Base-by-base conservation (phyloP, 169 alveolate species). In the Plasmodium blacklocki region DNA sequence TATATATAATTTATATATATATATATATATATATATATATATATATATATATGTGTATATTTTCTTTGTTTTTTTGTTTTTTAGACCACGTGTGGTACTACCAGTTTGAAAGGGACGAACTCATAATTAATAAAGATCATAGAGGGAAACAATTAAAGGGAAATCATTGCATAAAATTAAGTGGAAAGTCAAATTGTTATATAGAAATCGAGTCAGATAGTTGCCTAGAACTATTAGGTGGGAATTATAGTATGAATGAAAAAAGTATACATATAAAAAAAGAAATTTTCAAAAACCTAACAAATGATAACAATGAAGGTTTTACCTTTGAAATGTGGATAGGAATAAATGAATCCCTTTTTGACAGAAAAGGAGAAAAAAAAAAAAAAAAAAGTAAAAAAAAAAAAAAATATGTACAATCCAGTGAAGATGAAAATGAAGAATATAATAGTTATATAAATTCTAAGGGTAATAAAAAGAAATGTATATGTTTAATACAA, bases 251-350 rank as follows among this genome's bases (percentile, higher is more conserved):
- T 63, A 83, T 75, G 49, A 68, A 83, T 29, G 91, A 83, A 50
- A 50, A 71, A 15, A 49, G 85, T 23, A 68, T 83, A 45, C 43
- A 14, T 7, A 83, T 83, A 68, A 83, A 83, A 62, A 67, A 68
- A 32, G 91, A 83, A 29, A 83, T 83, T 32, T 14, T n/a, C 2
- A 67, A 83, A 49, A 54, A 56, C n/a, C 32, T 70, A 56, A 19
- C 49, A 23, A 58, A 43, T 19, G 91, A 83, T 19, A 62, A 67
- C 49, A 68, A 18, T 67, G 91, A 83, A 68, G 91, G 91, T 11
- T 83, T 83, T 83, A 68, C 91, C 6, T 83, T 83, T 59, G 83
- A 83, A 39, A 68, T 83, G 80, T 83, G 91, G 91, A 56, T 83
- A 15, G 91, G 91, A 12, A 54, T 83, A 29, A 12, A 83, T 32